phyloP scores from a whole-genome alignment of 805 yeast genomes.

The Torulaspora microellipsoides region DNA sequence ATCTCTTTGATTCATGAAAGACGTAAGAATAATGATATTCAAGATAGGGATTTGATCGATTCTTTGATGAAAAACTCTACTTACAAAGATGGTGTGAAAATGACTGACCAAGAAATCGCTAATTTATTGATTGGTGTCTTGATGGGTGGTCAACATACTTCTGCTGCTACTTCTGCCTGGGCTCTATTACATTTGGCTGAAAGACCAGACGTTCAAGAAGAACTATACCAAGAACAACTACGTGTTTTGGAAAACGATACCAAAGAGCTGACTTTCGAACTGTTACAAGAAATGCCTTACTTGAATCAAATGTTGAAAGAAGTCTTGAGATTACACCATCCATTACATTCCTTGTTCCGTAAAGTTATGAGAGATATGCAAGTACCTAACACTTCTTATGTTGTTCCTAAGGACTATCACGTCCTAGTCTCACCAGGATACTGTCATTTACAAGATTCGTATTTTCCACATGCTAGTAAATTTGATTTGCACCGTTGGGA shows the following conservation, averaged over 20 bases:
- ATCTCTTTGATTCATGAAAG: slow-evolving; percentile 71
- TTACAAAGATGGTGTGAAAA: slow-evolving; percentile 87
- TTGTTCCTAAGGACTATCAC: slow-evolving; percentile 85
- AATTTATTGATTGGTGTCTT: slow-evolving; percentile 89
- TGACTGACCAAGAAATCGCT: slow-evolving; percentile 95
- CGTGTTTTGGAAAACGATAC: slow-evolving; percentile 52
- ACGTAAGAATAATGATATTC: slow-evolving; percentile 69
- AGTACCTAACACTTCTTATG: slow-evolving; percentile 72
- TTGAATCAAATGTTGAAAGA: slow-evolving; percentile 84
- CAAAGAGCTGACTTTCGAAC: slow-evolving; percentile 71
- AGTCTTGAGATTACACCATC: slow-evolving; percentile 93
- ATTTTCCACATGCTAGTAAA: slow-evolving; percentile 67
- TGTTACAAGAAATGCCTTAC: slow-evolving; percentile 73
- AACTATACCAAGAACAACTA: slow-evolving; percentile 69
- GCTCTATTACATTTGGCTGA: slow-evolving; percentile 85
- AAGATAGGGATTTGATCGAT: slow-evolving; percentile 85
- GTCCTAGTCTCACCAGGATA: slow-evolving; percentile 94
- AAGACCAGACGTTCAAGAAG: slow-evolving; percentile 79
- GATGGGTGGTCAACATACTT: slow-evolving; percentile 99
- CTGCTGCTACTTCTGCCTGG: slow-evolving; percentile 96
- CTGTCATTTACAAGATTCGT: slow-evolving; percentile 69
- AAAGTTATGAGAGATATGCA: slow-evolving; percentile 74
- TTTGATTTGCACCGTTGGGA: slow-evolving; percentile 92
- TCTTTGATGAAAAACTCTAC: slow-evolving; percentile 74
- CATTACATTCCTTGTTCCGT: slow-evolving; percentile 93